Percentiles rank a stretch among this genome's conserved stretches.
Conservation (phyloP, 441 rosid genomes). For the Gossypium trilobum region DNA sequence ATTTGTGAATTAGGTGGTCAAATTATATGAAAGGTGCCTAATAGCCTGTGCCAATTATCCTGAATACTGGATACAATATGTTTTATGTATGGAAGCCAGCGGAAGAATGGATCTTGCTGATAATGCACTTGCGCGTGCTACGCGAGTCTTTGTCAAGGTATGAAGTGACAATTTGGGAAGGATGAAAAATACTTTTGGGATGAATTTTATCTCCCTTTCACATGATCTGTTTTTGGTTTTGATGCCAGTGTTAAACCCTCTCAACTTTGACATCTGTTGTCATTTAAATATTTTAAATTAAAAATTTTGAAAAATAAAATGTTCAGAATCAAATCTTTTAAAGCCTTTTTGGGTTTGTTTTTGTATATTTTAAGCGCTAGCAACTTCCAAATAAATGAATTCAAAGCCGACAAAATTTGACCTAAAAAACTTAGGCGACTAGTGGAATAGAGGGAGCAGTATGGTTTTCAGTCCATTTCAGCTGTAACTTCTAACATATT, state of each 20-base stretch:
- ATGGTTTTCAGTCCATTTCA: not conserved
- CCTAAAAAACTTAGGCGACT: not conserved
- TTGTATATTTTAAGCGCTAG: not conserved
- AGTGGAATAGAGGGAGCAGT: not conserved
- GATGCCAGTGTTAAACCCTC: not conserved
- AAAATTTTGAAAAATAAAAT: not conserved
- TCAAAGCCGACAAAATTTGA: too few relatives aligned
- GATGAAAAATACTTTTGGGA: not conserved
- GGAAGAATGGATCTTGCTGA: conserved; percentile 80
- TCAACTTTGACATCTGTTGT: not conserved
- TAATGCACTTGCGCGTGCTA: conserved; percentile 82
- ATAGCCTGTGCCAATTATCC: conserved; percentile 93
- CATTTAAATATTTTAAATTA: not conserved
- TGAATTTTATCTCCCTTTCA: not conserved
- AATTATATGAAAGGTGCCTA: conserved; percentile 85
- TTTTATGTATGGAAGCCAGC: conserved; percentile 66
- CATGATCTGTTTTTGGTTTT: not conserved
- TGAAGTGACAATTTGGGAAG: not conserved
- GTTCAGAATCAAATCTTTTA: not conserved
- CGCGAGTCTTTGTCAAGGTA: conserved; percentile 95
- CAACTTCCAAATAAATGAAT: not conserved
- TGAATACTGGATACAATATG: conserved; percentile 81
- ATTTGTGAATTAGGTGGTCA: conserved; percentile 51
- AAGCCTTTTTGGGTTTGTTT: not conserved
- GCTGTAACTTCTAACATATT: too few relatives aligned